Percentiles rank a stretch among this genome's conserved stretches.
phyloP scores from a whole-genome alignment of 305 asterid species.

The Fraxinus xanthoxyloides region DNA sequence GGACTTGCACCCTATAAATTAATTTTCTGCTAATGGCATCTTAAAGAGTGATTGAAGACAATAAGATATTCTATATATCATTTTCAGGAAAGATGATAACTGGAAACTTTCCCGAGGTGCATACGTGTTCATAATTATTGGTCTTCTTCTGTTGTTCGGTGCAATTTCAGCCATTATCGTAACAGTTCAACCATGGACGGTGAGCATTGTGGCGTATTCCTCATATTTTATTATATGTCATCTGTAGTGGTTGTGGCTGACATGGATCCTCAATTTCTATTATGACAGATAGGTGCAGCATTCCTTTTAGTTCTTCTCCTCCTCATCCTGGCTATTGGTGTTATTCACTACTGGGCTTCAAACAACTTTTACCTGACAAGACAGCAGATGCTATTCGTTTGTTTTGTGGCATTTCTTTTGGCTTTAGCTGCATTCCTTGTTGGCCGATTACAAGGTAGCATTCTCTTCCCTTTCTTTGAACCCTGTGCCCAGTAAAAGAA shows the following conservation, averaged over 20 bases:
- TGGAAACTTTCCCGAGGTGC: constrained; percentile 96
- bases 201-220: constrained; percentile 33
- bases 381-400: constrained; percentile 85
- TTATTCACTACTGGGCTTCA: constrained; percentile 96
- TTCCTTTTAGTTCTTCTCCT: constrained; percentile 90
- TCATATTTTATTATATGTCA: constrained; percentile 12
- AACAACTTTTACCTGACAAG: constrained; percentile 96
- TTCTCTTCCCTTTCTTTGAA: constrained; percentile 9
- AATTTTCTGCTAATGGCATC: constrained; percentile 6
- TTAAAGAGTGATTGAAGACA: constrained; percentile 14
- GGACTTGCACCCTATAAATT: constrained; percentile 13
- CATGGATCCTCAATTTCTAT: constrained; percentile 21
- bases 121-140: constrained; percentile 67
- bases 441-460: constrained; percentile 77
- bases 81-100: constrained; percentile 94
- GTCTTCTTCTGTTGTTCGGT: constrained; percentile 80
- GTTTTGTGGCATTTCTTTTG: constrained; percentile 93
- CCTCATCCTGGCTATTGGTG: constrained; percentile 89
- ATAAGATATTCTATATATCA: constrained; percentile 19
- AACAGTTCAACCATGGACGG: constrained; percentile 85
- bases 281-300: constrained; percentile 87
- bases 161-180: constrained; percentile 86
- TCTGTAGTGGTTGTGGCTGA: constrained; percentile 18
- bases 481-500: constrained; percentile 4
- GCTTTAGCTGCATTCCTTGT: constrained; percentile 95